These are phyloP conservation scores for Lyophyllum decastes DNA, from an alignment of 768 basidiomycete genomes.

Conservation along the genomic window DNA sequence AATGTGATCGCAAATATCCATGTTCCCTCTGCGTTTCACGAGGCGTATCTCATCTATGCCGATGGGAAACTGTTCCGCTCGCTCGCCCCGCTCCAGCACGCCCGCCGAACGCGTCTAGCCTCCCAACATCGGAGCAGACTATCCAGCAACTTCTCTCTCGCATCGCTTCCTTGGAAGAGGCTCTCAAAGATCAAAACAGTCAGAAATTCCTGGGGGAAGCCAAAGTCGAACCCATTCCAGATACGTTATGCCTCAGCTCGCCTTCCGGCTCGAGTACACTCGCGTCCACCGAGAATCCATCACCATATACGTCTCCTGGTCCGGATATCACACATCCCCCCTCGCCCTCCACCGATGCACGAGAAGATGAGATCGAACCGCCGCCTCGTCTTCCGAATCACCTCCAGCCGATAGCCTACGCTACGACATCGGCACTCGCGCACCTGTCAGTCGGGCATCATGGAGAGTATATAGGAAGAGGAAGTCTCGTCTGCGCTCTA, in stretches of 20 bases:
- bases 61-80: constrained; percentile 45
- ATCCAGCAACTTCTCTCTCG: constrained; percentile 26
- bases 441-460: constrained; percentile 47
- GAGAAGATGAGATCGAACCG: constrained; percentile 13
- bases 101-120: constrained; percentile 24
- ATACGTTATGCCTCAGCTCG: constrained; percentile 10
- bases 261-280: constrained; percentile 22
- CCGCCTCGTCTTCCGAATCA: constrained; percentile 15
- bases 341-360: not conserved
- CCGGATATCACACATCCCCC: constrained; percentile 12
- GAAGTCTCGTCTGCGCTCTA: constrained; percentile 47
- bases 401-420: constrained; percentile 36
- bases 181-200: constrained; percentile 19
- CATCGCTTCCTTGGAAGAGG: constrained; percentile 28
- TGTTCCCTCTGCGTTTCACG: constrained; percentile 41
- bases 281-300: constrained; percentile 17
- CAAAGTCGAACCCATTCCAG: constrained; percentile 3
- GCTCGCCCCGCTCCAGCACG: constrained; percentile 43
- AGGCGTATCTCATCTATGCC: constrained; percentile 45
- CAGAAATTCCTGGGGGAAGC: constrained; percentile 2
- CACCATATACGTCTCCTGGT: constrained; percentile 16
- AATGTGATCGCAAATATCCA: constrained; percentile 50
- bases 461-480: constrained; percentile 50
- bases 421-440: constrained; percentile 40
- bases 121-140: constrained; percentile 13